phyloP scores from a whole-genome alignment of 108 stramenopile species.

The Skeletonema grethae region DNA sequence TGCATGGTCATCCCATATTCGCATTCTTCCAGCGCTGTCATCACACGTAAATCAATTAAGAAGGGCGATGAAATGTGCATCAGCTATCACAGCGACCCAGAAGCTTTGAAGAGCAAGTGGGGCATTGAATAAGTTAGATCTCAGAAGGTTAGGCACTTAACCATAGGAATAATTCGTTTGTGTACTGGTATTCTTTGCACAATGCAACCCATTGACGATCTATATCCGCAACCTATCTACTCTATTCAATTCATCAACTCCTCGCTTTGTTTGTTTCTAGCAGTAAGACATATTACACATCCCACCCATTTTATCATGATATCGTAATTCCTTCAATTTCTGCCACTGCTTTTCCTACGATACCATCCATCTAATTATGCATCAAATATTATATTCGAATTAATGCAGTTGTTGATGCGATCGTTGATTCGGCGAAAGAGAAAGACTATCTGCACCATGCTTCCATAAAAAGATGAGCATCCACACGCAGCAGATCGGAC shows the following conservation, averaged over 20 bases:
- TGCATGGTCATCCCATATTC: not conserved
- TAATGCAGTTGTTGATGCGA: not conserved
- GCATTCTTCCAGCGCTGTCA: not conserved
- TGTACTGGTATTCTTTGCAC: too few relatives aligned
- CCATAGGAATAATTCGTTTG: too few relatives aligned
- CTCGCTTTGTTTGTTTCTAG: not conserved
- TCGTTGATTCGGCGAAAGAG: conserved; percentile 3
- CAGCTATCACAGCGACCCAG: not conserved
- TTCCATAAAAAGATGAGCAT: conserved; percentile 14
- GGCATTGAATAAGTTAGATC: conserved; percentile 3
- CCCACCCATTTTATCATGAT: too few relatives aligned
- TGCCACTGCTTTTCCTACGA: too few relatives aligned
- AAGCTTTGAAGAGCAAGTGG: not conserved
- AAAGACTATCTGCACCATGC: conserved; percentile 4
- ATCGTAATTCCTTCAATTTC: too few relatives aligned
- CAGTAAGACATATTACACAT: not conserved
- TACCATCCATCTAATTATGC: too few relatives aligned
- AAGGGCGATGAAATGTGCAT: not conserved
- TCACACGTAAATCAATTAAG: not conserved
- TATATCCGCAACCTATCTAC: not conserved
- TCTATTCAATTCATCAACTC: too few relatives aligned
- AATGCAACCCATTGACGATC: too few relatives aligned
- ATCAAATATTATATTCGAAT: not conserved
- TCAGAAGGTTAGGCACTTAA: too few relatives aligned
- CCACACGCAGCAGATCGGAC: conserved; percentile 19